Evolutionary conservation across 352 stramenopile species (phyloP).

Genomic region (Phytopythium sindhum): DNA sequence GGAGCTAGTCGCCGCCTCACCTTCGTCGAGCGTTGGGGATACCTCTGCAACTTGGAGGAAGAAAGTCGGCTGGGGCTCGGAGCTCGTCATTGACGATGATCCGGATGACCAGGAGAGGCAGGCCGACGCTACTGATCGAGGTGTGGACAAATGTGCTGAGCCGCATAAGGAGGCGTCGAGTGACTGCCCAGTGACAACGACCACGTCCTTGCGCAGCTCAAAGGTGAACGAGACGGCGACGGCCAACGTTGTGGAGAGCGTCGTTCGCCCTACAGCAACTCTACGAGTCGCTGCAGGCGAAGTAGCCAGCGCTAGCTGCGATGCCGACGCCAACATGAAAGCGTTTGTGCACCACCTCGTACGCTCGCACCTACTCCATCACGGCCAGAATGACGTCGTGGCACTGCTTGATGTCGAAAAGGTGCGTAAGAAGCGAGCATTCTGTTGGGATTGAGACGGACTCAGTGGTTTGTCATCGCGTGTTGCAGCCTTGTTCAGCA

Average conservation of each 20-base stretch:
- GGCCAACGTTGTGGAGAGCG: conserved; percentile 19
- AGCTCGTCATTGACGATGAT: conserved; percentile 4
- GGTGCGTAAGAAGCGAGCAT: conserved; percentile 2
- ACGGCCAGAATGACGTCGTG: conserved; percentile 34
- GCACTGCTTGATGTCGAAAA: conserved; percentile 42
- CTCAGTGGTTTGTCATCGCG: not conserved
- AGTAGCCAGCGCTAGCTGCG: conserved; percentile 1
- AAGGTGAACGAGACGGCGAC: conserved; percentile 29
- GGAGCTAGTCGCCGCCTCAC: not conserved
- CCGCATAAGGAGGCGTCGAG: not conserved
- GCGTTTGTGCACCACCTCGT: conserved; percentile 50
- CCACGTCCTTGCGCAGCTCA: not conserved
- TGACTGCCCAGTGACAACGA: not conserved
- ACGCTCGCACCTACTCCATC: conserved; percentile 51
- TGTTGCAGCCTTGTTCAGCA: conserved; percentile 13
- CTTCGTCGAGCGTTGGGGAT: not conserved
- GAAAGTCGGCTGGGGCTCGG: conserved; percentile 2
- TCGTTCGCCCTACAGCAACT: not conserved
- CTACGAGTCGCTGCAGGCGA: not conserved
- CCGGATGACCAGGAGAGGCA: not conserved
- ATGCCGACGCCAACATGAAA: conserved; percentile 11
- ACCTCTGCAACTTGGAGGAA: conserved; percentile 6
- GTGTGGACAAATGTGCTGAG: not conserved
- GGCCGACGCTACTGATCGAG: not conserved
- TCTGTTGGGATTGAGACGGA: not conserved